A percentile compares a stretch with the other conserved stretches of the same genome.
phyloP scores from a whole-genome alignment of 2,329 filamentous ascomycete species.

The Claviceps maximensis region DNA sequence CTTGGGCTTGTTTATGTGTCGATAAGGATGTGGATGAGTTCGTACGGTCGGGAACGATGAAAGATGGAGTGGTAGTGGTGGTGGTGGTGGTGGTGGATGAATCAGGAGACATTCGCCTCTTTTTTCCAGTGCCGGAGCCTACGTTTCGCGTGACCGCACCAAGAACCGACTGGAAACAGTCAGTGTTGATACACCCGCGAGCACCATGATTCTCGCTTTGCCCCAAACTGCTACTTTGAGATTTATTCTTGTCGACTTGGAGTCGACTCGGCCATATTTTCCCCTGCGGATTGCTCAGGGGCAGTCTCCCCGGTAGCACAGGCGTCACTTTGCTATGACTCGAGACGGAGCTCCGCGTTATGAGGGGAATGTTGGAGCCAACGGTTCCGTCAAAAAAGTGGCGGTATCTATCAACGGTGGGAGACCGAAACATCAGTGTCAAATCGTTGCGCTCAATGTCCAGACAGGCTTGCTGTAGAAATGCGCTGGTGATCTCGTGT shows the following conservation, averaged over 20 bases:
- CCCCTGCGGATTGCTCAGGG: conserved; percentile 18
- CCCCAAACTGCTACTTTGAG: not conserved
- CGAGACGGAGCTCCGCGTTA: conserved; percentile 32
- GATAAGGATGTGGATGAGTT: conserved; percentile 17
- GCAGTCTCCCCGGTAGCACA: conserved; percentile 31
- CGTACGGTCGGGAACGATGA: conserved; percentile 19
- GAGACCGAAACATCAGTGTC: conserved; percentile 21
- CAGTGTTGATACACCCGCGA: conserved; percentile 6
- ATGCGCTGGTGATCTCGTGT: conserved; percentile 67
- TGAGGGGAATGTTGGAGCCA: conserved; percentile 30
- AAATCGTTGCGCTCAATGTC: conserved; percentile 52
- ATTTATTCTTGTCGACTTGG: conserved; percentile 1
- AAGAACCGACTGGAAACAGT: conserved; percentile 21
- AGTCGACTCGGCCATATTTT: conserved; percentile 1
- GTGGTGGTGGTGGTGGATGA: not conserved
- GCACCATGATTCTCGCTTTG: not conserved
- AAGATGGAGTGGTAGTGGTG: not conserved
- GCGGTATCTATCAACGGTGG: conserved; percentile 21
- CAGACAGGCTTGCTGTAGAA: conserved; percentile 72
- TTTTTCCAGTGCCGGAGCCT: conserved; percentile 12
- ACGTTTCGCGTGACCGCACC: conserved; percentile 21
- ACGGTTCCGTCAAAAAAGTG: conserved; percentile 14
- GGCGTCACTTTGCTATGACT: conserved; percentile 26
- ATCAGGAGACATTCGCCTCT: conserved; percentile 18
- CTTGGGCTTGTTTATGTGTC: not conserved